A percentile compares a stretch with the other conserved stretches of the same genome.
These are phyloP conservation scores for Rhynchosporium secalis DNA, from an alignment of 2,329 filamentous ascomycete species.

Conservation along the genomic window DNA sequence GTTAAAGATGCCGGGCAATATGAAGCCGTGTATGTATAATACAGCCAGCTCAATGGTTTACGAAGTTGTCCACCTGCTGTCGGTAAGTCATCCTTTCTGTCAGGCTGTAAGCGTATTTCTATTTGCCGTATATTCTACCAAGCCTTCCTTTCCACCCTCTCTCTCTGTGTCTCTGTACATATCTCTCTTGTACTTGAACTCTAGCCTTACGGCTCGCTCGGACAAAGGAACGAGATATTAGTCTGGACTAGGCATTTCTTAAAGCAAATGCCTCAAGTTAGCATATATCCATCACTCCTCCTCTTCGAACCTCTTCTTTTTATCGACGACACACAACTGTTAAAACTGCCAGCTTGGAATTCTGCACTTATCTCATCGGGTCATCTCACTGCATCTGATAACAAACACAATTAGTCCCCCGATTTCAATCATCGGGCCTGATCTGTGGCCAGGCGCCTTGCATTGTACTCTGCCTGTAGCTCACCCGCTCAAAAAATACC, in stretches of 20 bases:
- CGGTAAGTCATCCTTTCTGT: constrained; percentile 1
- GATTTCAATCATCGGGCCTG: neutral
- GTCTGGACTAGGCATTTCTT: neutral
- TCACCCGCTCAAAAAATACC: neutral
- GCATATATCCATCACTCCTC: neutral
- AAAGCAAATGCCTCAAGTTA: neutral
- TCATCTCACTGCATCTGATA: neutral
- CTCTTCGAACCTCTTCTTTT: neutral
- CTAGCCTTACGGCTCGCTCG: constrained; percentile 6
- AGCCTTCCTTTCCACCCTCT: neutral
- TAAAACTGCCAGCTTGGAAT: neutral
- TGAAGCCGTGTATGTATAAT: constrained; percentile 6
- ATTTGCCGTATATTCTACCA: constrained; percentile 1
- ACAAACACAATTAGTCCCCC: neutral
- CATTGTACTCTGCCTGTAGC: neutral
- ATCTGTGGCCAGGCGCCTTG: neutral
- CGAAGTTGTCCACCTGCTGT: too few relatives aligned
- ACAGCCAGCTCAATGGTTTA: constrained; percentile 1
- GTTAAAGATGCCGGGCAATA: neutral
- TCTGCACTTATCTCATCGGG: neutral
- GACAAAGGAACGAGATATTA: constrained; percentile 2
- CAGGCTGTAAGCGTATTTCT: neutral
- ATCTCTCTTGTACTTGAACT: neutral
- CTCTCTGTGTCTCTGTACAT: neutral
- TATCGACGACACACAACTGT: neutral